phyloP scores from a whole-genome alignment of 768 basidiomycete species.

The Galerina sulciceps region DNA sequence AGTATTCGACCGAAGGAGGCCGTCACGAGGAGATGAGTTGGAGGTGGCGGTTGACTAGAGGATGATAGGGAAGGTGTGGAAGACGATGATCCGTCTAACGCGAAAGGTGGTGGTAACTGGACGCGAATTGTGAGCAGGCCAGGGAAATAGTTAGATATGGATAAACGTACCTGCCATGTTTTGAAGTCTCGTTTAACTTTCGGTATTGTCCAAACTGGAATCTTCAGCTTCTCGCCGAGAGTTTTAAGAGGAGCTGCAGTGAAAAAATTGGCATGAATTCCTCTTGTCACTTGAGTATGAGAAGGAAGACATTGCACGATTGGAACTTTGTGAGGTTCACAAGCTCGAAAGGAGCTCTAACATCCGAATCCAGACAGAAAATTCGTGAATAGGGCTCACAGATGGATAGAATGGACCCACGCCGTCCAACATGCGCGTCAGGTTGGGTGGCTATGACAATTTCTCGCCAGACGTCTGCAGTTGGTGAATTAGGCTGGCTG shows the following conservation, averaged over 20 bases:
- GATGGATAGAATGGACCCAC: constrained; percentile 56
- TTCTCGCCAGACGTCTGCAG: constrained; percentile 75
- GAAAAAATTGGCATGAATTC: constrained; percentile 1
- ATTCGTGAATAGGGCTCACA: constrained; percentile 38
- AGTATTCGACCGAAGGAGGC: constrained; percentile 93
- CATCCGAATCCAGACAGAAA: not conserved
- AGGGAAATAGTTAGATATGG: constrained; percentile 1
- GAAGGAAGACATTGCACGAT: not conserved
- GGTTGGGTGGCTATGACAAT: constrained; percentile 76
- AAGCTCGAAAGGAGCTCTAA: not conserved
- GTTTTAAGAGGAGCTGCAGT: constrained; percentile 70
- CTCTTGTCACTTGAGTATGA: not conserved
- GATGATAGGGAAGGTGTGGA: no score
- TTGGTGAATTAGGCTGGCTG: constrained; percentile 15
- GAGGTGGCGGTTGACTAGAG: constrained; percentile 25
- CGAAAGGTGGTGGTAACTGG: constrained; percentile 45
- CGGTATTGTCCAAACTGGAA: constrained; percentile 69
- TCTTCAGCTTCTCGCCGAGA: constrained; percentile 52
- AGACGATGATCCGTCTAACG: no score
- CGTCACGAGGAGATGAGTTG: constrained; percentile 71
- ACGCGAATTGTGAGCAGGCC: not conserved
- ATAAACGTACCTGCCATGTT: constrained; percentile 58
- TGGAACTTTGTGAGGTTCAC: not conserved
- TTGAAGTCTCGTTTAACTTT: constrained; percentile 60
- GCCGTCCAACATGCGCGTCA: constrained; percentile 65